Conservation (phyloP, 352 stramenopile genomes). For the Thraustochytrium sp. region DNA sequence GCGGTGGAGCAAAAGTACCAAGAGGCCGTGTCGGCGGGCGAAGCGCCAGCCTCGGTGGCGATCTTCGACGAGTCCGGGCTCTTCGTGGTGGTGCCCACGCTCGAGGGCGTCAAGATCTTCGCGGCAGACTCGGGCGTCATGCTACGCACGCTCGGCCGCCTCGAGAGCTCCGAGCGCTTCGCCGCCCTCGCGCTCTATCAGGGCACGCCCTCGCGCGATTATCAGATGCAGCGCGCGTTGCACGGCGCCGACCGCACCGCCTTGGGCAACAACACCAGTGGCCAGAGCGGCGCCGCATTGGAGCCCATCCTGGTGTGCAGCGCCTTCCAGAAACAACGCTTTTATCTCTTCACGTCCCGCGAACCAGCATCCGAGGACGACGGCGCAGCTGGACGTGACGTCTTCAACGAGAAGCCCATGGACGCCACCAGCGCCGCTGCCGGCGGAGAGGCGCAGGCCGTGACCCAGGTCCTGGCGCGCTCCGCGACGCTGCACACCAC, state of each 20-base stretch:
- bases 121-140: conserved; percentile 88
- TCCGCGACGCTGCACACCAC: conserved; percentile 89
- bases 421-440: not conserved
- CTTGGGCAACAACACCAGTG: not conserved
- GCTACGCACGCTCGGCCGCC: conserved; percentile 80
- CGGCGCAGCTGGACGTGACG: conserved; percentile 59
- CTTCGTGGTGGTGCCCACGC: conserved; percentile 88
- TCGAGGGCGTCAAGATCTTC: conserved; percentile 87
- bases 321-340: conserved; percentile 81
- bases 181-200: conserved; percentile 84
- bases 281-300: conserved; percentile 47
- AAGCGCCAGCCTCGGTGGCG: conserved; percentile 63
- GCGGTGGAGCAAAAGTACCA: conserved; percentile 73
- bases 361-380: conserved; percentile 78
- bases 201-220: conserved; percentile 87
- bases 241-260: conserved; percentile 21
- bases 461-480: conserved; percentile 4
- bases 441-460: not conserved
- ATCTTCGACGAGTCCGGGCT: conserved; percentile 91
- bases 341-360: conserved; percentile 92
- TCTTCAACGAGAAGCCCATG: conserved; percentile 92
- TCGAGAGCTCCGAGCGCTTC: conserved; percentile 92
- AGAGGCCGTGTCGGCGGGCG: conserved; percentile 49
- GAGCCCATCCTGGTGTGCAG: conserved; percentile 79
- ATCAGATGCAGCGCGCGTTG: conserved; percentile 48